Percentiles rank a stretch among this genome's conserved stretches.
Evolutionary conservation across 2,329 filamentous ascomycete genomes (phyloP).

Genomic region (Diplodia sapinea): DNA sequence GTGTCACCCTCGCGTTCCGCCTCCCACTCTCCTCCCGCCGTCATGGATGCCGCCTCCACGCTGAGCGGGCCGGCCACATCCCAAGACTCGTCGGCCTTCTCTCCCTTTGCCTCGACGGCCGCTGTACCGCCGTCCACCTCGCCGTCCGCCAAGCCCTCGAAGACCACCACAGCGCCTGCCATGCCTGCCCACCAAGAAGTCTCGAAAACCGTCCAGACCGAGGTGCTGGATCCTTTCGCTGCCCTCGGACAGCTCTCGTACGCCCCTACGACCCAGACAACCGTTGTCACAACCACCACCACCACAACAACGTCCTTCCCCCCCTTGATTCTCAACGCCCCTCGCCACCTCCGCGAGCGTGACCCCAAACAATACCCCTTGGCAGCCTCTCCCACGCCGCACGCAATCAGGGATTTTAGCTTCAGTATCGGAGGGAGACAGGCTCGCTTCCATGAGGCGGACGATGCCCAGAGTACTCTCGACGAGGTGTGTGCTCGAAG

Average conservation of each 20-base stretch:
- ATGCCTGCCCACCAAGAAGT: constrained; percentile 39
- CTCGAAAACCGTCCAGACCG: constrained; percentile 39
- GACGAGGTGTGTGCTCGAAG: constrained; percentile 55
- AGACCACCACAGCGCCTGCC: constrained; percentile 35
- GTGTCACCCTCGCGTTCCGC: constrained; percentile 36
- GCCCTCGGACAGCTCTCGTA: constrained; percentile 67
- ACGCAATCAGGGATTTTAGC: constrained; percentile 75
- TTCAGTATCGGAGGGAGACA: constrained; percentile 71
- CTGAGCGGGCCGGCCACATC: constrained; percentile 27
- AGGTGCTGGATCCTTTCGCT: constrained; percentile 42
- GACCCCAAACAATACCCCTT: constrained; percentile 91
- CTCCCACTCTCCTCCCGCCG: constrained; percentile 32
- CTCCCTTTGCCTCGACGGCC: constrained; percentile 30
- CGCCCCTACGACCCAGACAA: constrained; percentile 68
- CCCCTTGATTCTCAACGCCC: constrained; percentile 78
- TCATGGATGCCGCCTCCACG: constrained; percentile 32
- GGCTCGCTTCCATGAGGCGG: constrained; percentile 67
- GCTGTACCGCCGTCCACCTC: constrained; percentile 19
- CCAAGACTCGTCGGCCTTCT: constrained; percentile 25
- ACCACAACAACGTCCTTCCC: constrained; percentile 84
- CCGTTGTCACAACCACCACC: constrained; percentile 85
- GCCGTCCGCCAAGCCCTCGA: constrained; percentile 24
- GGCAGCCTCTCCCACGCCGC: constrained; percentile 80
- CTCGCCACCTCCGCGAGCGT: constrained; percentile 71
- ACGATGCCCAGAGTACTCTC: constrained; percentile 60